A percentile compares a stretch with the other conserved stretches of the same genome.
phyloP scores from a whole-genome alignment of 768 basidiomycete genomes.

The Kwoniella mangroviensis region DNA sequence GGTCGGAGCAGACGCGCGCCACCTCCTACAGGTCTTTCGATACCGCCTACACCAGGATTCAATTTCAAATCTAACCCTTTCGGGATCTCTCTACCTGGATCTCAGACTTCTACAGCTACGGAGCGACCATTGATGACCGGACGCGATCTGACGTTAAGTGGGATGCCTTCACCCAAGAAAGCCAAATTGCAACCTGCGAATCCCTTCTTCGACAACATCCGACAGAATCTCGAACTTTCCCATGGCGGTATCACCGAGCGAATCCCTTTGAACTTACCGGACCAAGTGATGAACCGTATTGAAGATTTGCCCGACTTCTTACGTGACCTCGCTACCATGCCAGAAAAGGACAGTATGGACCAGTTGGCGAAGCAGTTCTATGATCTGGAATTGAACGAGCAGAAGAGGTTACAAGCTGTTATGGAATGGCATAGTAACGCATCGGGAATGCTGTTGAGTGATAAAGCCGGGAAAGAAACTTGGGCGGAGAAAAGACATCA shows the following conservation, averaged over 20 bases:
- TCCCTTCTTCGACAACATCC: constrained; percentile 92
- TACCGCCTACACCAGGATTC: constrained; percentile 16
- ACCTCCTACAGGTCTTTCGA: constrained; percentile 20
- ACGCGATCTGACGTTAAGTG: constrained; percentile 1
- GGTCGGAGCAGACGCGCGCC: constrained; percentile 12
- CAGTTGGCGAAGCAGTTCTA: constrained; percentile 91
- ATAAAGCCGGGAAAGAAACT: constrained; percentile 6
- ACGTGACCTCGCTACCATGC: constrained; percentile 68
- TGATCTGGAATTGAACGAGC: constrained; percentile 87
- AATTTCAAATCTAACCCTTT: constrained; percentile 23
- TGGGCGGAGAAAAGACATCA: constrained; percentile 33
- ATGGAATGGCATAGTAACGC: constrained; percentile 85
- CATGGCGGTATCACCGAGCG: constrained; percentile 69
- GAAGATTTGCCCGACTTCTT: constrained; percentile 79
- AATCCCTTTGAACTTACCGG: constrained; percentile 71
- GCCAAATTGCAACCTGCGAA: constrained; percentile 64
- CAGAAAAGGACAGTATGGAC: constrained; percentile 70
- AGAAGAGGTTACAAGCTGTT: constrained; percentile 80
- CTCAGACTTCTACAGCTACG: constrained; percentile 12
- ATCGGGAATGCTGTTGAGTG: constrained; percentile 22
- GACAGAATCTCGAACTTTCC: constrained; percentile 70
- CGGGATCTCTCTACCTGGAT: constrained; percentile 6
- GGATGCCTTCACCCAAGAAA: constrained; percentile 10
- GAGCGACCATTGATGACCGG: neutral
- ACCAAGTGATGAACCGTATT: constrained; percentile 63